Base-by-base conservation (phyloP, 2,329 filamentous ascomycete genomes). In the Trichoderma gracile region DNA sequence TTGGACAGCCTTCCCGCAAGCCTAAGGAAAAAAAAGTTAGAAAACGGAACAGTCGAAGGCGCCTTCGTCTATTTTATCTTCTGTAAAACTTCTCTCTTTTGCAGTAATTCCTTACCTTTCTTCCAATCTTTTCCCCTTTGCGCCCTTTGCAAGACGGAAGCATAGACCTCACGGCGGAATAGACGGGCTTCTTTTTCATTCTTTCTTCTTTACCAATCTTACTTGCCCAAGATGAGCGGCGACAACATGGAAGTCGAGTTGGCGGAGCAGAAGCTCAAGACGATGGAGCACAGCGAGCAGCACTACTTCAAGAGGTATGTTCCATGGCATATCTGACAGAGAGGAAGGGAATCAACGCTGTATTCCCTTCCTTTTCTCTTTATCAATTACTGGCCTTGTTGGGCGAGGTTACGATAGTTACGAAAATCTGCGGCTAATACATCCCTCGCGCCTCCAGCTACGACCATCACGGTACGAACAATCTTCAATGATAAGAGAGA, bases 271-370 rank as follows among this genome's bases (percentile, higher is more conserved):
- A 81, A 82, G 78, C 84, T 91, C 78, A 87, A 89, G 76, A 78
- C 81, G 72, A 89, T 97, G 85, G 90, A 91, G 77, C 93, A 97
- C 81, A 95, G 93, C 69, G 95, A 99, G 84, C 93, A 96, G 79
- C 95, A 98, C 80, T 99, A 98, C 84, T 98, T 98, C 83, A 98
- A 97, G 82, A 97, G 93, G 93, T 96, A 66, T 68, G 72, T 77
- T 3, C 66, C 46, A 15, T 30, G 45, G 23, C 9, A 38, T 2
- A 2, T 14, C 4, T 42, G 21, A 10, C 27, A 23, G 15, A 19
- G n/a, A 12, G 30, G 7, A 23, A 33, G 25, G 30, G 25, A 6
- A 42, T 23, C 6, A 38, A 19, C 15, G n/a, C 15, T 23, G 19
- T 33, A 5, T 23, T 17, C 21, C 30, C 3, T 40, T 40, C 27